phyloP scores from a whole-genome alignment of 257 asterid species.

The Primulina eburnea region DNA sequence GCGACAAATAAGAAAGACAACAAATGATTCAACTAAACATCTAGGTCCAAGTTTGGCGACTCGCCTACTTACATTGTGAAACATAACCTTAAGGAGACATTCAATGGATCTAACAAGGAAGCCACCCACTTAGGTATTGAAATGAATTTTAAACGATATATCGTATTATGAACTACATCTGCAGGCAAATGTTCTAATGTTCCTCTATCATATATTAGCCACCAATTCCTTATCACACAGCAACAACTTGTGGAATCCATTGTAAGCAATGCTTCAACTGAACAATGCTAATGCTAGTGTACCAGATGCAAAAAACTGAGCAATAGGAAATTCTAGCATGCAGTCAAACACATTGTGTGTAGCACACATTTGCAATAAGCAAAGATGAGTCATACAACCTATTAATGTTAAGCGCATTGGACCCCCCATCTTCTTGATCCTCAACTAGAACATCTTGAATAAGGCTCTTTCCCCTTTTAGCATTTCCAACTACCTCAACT shows the following conservation, averaged over 20 bases:
- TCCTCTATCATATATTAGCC: conserved; percentile 10
- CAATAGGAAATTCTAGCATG: conserved; percentile 8
- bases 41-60: background rate
- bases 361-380: conserved; percentile 21
- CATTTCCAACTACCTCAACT: conserved; percentile 67
- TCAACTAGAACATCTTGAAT: conserved; percentile 56
- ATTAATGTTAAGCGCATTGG: conserved; percentile 86
- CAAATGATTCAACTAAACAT: conserved; percentile 6
- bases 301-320: conserved; percentile 19
- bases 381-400: conserved; percentile 45
- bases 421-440: conserved; percentile 93
- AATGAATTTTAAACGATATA: conserved; percentile 3
- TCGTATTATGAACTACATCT: background rate
- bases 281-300: background rate
- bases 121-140: conserved; percentile 7
- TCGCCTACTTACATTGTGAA: conserved; percentile 6
- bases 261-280: background rate
- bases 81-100: background rate
- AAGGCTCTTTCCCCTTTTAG: conserved; percentile 45
- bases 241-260: conserved; percentile 12
- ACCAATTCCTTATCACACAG: background rate
- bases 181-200: background rate
- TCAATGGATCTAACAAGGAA: conserved; percentile 19
- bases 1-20: background rate
- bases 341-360: conserved; percentile 7